Evolutionary conservation across 2,329 filamentous ascomycete species (phyloP), one percentile per base, ranked within the genome.

Genomic region (Cladosporium sphaerospermum): DNA sequence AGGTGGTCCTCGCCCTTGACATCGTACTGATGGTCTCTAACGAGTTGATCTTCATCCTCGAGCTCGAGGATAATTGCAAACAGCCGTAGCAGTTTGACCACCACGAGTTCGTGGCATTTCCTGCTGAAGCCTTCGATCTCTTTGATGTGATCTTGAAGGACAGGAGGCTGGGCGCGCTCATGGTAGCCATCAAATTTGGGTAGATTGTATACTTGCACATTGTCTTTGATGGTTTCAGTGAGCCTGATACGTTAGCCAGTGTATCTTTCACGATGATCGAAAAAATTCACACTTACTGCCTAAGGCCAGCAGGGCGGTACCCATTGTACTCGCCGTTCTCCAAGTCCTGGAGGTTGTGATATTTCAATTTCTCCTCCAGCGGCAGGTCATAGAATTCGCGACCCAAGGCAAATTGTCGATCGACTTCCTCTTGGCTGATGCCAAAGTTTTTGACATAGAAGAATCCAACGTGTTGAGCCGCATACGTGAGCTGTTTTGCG

Each of bases 391-490:
- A 84, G 56, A 85, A 76, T 34, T 78, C 72, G 54, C 80, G 79
- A 1, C 77, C 81, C 2, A 85, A 74, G 10, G 81, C 79, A 56
- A 84, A 85, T 57, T 85, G 81, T 5, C 73, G 70, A 57, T 84
- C 76, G 1, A 85, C 74, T 62, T 82, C 71, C 44, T 82, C 79
- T 62, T 84, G 79, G 1, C 68, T 70, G n/a, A 85, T 72, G 32
- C 80, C 81, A 56, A 80, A 84, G 66, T 84, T 82, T 54, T 77
- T 78, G 16, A 84, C 76, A 56, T 84, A 83, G 68, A 84, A 85
- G 69, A 84, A 81, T 0, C 81, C 78, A 58, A 72, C 67, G 59
- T 73, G 65, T 51, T 72, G 64, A 58, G 63, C 62, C 19, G 79
- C 79, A 49, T 82, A 75, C 16, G 77, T 73, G 1, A 84, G 71